These are phyloP conservation scores for Aspergillus pseudotamarii DNA, from an alignment of 2,329 filamentous ascomycete genomes.

Conservation along the genomic window DNA sequence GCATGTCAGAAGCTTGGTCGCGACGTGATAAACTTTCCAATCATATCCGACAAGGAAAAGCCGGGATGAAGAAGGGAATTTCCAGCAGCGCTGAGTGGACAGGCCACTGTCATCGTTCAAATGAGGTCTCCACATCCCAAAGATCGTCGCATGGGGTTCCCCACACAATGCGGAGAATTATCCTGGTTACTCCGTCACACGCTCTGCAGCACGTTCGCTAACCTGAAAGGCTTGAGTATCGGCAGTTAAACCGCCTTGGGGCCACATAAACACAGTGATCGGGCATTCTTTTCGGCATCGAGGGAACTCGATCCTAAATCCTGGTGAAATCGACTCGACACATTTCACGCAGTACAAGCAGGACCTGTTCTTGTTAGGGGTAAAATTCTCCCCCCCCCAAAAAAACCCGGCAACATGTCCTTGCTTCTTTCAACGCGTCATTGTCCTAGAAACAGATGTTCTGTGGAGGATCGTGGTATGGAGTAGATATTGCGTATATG, in stretches of 20 bases:
- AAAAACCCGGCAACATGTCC: not conserved
- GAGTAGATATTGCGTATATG: not conserved
- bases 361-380: not conserved
- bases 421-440: not conserved
- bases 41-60: not conserved
- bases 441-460: too few relatives aligned
- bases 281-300: conserved; percentile 1
- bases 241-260: conserved; percentile 3
- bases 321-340: not conserved
- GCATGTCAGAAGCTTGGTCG: not conserved
- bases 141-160: conserved; percentile 11
- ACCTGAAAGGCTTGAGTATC: not conserved
- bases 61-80: conserved; percentile 3
- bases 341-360: not conserved
- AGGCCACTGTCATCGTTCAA: not conserved
- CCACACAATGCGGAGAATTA: conserved; percentile 14
- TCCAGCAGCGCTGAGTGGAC: not conserved
- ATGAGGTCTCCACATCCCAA: conserved; percentile 5
- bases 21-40: not conserved
- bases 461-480: not conserved
- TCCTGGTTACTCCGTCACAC: not conserved
- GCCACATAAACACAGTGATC: not conserved
- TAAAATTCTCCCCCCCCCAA: too few relatives aligned
- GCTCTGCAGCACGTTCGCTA: not conserved
- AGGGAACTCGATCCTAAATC: not conserved